These are phyloP conservation scores for Colletotrichum siamense DNA, from an alignment of 2,329 filamentous ascomycete genomes.

Conservation along the genomic window DNA sequence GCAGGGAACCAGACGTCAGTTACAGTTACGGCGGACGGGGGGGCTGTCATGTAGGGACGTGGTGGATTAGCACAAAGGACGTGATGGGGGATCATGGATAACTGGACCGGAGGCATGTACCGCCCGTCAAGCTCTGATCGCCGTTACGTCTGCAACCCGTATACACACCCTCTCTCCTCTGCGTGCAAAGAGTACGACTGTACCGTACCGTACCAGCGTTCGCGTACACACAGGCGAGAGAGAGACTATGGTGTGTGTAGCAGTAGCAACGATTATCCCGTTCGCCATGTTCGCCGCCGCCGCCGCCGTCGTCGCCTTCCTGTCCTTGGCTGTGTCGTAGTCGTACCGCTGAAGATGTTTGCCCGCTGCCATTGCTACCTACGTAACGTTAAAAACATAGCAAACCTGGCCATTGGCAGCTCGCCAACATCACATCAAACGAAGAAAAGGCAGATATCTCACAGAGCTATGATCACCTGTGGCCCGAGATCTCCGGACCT, in stretches of 20 bases:
- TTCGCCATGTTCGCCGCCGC: neutral
- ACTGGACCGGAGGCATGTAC: neutral
- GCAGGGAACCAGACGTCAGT: neutral
- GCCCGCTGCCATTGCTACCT: neutral
- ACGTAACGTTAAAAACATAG: neutral
- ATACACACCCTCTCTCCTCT: neutral
- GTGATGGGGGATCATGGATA: neutral
- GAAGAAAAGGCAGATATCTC: neutral
- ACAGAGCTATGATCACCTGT: neutral
- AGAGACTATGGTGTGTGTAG: neutral
- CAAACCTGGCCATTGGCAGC: neutral
- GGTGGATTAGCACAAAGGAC: neutral
- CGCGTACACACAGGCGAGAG: neutral
- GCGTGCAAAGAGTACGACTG: neutral
- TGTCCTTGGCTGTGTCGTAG: neutral
- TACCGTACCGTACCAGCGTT: neutral
- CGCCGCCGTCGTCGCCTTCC: neutral
- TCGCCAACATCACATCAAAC: neutral
- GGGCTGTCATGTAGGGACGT: neutral
- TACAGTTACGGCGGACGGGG: neutral
- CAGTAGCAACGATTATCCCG: neutral
- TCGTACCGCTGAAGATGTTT: neutral
- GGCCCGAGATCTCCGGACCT: neutral
- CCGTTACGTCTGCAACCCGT: conserved; percentile 3
- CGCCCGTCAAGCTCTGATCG: conserved; percentile 15